Evolutionary conservation across 2,329 filamentous ascomycete genomes (phyloP), one percentile per base, ranked within the genome.

Genomic region (Diplodia corticola): DNA sequence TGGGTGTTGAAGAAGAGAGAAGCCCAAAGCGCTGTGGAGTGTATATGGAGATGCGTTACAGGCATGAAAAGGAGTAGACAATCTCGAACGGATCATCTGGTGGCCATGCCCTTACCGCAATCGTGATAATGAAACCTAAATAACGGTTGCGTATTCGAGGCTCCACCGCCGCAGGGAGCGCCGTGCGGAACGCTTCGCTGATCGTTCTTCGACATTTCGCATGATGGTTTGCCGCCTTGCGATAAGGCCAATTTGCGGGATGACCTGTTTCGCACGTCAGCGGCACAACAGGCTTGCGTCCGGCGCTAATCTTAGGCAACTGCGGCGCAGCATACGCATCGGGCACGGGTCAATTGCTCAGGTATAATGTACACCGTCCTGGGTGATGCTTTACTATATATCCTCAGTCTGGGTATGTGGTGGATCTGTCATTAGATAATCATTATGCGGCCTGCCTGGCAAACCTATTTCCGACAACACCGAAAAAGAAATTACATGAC

Each of bases 401-500:
- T 57, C 37, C 53, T 65, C 63, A 65, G 53, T 55, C 63, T 65
- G 63, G 63, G 63, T 65, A 65, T 65, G 63, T 65, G 35, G 37
- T 65, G 46, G 64, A 60, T 55, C 44, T 60, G 53, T 65, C 64
- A 60, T 65, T 60, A 65, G 48, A 55, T 59, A 65, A 65, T 65
- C 64, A 44, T 65, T 50, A 65, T 60, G 64, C 64, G 59, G 57
- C 44, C 64, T 40, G 54, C 53, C 54, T 48, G 49, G 60, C 53
- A 59, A 60, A 51, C 40, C 53, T 51, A 54, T 54, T 60, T 54
- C 54, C 54, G 46, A 54, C 33, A 65, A 59, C 46, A 40, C 64
- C 28, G 46, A 50, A 49, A 50, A 65, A 44, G 24, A 60, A 35
- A 35, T 65, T 72, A 86, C 83, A 86, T 86, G 60, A 86, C 78